Base-by-base conservation (phyloP, 179 eudicot genomes). In the Beta corolliflora region DNA sequence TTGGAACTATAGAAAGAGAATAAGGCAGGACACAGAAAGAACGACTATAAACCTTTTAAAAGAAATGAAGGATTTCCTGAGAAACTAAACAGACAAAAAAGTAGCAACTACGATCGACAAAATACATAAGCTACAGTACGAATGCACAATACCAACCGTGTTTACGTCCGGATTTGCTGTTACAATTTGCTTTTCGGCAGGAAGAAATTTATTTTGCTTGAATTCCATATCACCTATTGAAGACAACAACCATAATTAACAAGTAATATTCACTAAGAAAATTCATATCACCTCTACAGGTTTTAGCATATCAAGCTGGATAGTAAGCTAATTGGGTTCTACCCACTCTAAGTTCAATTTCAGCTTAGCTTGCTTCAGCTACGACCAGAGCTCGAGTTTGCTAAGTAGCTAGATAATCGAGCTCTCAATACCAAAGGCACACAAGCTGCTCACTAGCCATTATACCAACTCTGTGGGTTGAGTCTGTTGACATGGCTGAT, bases 211-310 rank as follows among this genome's bases (percentile, higher is more conserved):
- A 70, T 93, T 93, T 90, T 90, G 93, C 93, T 93, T 93, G 86
- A 93, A 93, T 78, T 93, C 97, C 97, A 92, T 92, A 78, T 93
- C 97, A 81, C 97, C 97, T 93, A 88, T 76, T 84, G 71, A 83
- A 60, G 71, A 74, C 12, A 75, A 74, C 70, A 60, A 77, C 48
- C 46, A 19, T 79, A 25, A 71, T 36, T 67, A 79, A 15, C 25
- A 55, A 77, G 25, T 25, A 71, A 5, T 60, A 46, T 44, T 64
- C 5, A 44, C 46, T 55, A 46, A 29, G 0, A 36, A 4, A 67
- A 23, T 14, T n/a, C 15, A 9, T 73, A 50, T 60, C 41, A 74
- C 50, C 16, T 46, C 70, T 29, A 44, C 68, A 73, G 73, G 45
- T 48, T 15, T 44, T 23, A 18, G 31, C 50, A 48, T 45, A 56